phyloP scores from a whole-genome alignment of 2,329 filamentous ascomycete genomes.

The Fusarium tuaranense region DNA sequence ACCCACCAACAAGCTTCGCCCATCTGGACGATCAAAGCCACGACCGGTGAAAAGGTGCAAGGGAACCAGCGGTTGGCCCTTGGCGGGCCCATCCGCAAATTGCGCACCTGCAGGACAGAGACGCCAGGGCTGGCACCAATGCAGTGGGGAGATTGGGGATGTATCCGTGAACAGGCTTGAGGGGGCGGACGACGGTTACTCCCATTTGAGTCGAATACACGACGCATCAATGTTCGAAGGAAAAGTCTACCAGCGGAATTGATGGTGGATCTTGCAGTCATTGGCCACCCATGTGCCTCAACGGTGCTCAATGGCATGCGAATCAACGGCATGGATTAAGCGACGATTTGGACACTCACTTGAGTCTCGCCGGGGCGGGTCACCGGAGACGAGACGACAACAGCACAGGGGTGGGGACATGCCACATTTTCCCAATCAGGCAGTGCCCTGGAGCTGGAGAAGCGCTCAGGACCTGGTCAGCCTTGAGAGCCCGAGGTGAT shows the following conservation, averaged over 20 bases:
- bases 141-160: conserved; percentile 27
- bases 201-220: conserved; percentile 7
- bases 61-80: conserved; percentile 20
- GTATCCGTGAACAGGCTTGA: conserved; percentile 17
- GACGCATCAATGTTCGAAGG: not conserved
- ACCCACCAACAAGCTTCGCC: conserved; percentile 19
- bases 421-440: conserved; percentile 36
- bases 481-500: conserved; percentile 21
- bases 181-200: conserved; percentile 13
- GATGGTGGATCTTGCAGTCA: conserved; percentile 10
- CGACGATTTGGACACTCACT: conserved; percentile 34
- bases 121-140: conserved; percentile 27
- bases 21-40: conserved; percentile 30
- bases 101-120: conserved; percentile 32
- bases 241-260: conserved; percentile 14
- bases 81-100: conserved; percentile 39
- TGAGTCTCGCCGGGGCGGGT: conserved; percentile 37
- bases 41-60: conserved; percentile 25
- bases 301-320: conserved; percentile 30
- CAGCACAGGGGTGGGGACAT: conserved; percentile 23
- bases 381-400: conserved; percentile 43
- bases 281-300: conserved; percentile 16
- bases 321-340: conserved; percentile 45
- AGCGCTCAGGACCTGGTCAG: conserved; percentile 7
- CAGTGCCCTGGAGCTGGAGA: conserved; percentile 23